Evolutionary conservation across 2,329 filamentous ascomycete species (phyloP), one percentile per base, ranked within the genome.

Genomic region (Paracoccidioides brasiliensis): DNA sequence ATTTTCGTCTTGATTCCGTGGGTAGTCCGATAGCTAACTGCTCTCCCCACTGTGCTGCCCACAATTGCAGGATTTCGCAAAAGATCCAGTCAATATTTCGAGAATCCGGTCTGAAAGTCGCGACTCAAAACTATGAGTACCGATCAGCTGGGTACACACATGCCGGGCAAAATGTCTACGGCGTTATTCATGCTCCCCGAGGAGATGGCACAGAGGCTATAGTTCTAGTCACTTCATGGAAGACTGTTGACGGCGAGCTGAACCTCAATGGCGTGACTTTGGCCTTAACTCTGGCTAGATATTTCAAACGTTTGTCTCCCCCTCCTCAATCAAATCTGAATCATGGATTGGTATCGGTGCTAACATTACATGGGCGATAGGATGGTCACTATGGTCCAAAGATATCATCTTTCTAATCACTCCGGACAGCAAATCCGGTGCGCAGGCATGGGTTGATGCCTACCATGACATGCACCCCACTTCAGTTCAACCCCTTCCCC

Each of bases 371-470:
- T 33, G 56, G 46, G 14, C 5, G n/a, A 33, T 52, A 84, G 81
- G 86, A 63, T 98, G 93, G 93, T 96, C 90, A 54, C 78, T 98
- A 33, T 98, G 93, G 93, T 96, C 90, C 57, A 98, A 98, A 72
- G 93, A 98, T 69, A 95, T 98, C 62, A 91, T 98, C 57, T 83
- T 98, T 63, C 73, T 98, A 5, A 80, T 98, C 49, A 84, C 93
- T 0, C 85, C 88, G 0, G 93, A 98, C 71, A 95, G 89, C 69
- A 86, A 84, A 57, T 86, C 88, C 9, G 93, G 91, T 0, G 88
- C 90, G 0, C 90, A 97, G 68, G 93, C 93, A 30, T 98, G 93
- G 93, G 88, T 96, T 7, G 90, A 96, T 66, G 93, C 93, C 1
- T 98, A 98, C 70, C 93, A 98, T 70, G 88, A 95, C 69, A 85